Evolutionary conservation across 352 stramenopile species (phyloP).

Genomic region (Globisporangium rhizosaccharum): DNA sequence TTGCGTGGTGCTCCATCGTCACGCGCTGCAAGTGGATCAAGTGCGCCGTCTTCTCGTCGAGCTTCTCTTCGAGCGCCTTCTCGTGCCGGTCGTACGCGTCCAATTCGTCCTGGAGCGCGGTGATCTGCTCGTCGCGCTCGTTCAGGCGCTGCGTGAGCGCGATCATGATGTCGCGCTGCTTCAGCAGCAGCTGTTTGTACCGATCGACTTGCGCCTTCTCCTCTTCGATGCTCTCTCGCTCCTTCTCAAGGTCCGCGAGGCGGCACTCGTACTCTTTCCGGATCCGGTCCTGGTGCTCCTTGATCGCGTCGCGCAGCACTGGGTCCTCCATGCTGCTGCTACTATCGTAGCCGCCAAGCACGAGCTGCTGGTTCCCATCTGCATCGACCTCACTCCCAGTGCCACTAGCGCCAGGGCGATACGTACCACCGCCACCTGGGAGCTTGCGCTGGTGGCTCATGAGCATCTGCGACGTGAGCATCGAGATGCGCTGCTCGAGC

Average conservation of each 20-base stretch:
- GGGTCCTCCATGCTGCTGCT: slow-evolving; percentile 48
- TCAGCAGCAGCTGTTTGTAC: slow-evolving; percentile 95
- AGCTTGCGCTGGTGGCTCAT: slow-evolving; percentile 61
- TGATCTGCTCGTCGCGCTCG: slow-evolving; percentile 94
- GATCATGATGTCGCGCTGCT: slow-evolving; percentile 97
- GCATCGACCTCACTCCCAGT: slow-evolving; percentile 11
- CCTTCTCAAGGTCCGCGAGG: slow-evolving; percentile 90
- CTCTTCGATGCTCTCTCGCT: slow-evolving; percentile 92
- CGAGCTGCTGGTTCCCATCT: slow-evolving; percentile 9
- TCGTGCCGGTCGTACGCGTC: slow-evolving; percentile 92
- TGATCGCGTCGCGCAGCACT: slow-evolving; percentile 75
- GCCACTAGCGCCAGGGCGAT: neutral
- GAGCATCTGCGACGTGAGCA: slow-evolving; percentile 92
- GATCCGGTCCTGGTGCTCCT: slow-evolving; percentile 88
- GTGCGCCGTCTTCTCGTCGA: slow-evolving; percentile 92
- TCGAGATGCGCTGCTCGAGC: slow-evolving; percentile 90
- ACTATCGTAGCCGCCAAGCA: neutral
- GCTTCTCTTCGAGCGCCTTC: slow-evolving; percentile 90
- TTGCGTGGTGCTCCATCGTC: slow-evolving; percentile 84
- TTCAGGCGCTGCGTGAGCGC: slow-evolving; percentile 93
- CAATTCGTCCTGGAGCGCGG: slow-evolving; percentile 92
- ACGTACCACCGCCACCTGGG: neutral
- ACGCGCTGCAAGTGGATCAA: slow-evolving; percentile 92
- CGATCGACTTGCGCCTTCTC: slow-evolving; percentile 94
- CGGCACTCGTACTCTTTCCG: slow-evolving; percentile 89